Percentiles rank a stretch among this genome's conserved stretches.
phyloP scores from a whole-genome alignment of 257 asterid genomes.

The Salvia hispanica region DNA sequence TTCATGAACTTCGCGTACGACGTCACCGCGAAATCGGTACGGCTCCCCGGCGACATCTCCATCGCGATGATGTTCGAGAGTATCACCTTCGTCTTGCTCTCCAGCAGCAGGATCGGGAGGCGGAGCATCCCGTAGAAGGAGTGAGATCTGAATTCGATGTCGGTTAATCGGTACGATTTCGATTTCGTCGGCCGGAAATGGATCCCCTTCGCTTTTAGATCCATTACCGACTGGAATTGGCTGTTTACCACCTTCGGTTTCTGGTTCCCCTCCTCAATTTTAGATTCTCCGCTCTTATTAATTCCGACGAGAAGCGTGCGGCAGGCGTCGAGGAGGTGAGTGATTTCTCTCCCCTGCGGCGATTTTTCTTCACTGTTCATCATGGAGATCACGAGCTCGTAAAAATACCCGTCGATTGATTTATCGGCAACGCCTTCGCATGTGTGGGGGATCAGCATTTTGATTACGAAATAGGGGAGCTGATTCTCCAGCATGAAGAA shows the following conservation, averaged over 20 bases:
- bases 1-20: conserved; percentile 31
- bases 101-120: conserved; percentile 1
- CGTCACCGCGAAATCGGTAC: conserved; percentile 25
- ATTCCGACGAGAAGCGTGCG: not conserved
- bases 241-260: not conserved
- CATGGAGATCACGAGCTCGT: not conserved
- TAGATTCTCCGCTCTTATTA: no score
- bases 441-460: not conserved
- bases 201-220: conserved; percentile 32
- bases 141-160: conserved; percentile 21
- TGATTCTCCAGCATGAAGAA: conserved; percentile 21
- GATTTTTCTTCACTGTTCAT: not conserved
- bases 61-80: conserved; percentile 42
- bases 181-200: conserved; percentile 5
- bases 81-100: not conserved
- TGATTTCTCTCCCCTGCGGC: not conserved
- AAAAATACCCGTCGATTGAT: not conserved
- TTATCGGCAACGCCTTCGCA: not conserved
- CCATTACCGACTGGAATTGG: conserved; percentile 3
- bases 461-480: conserved; percentile 2
- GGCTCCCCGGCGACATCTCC: conserved; percentile 33
- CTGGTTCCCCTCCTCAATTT: no score
- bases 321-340: conserved; percentile 10
- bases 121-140: conserved; percentile 24
- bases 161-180: conserved; percentile 7